phyloP scores from a whole-genome alignment of 441 rosid genomes.

The Capsella rubella region DNA sequence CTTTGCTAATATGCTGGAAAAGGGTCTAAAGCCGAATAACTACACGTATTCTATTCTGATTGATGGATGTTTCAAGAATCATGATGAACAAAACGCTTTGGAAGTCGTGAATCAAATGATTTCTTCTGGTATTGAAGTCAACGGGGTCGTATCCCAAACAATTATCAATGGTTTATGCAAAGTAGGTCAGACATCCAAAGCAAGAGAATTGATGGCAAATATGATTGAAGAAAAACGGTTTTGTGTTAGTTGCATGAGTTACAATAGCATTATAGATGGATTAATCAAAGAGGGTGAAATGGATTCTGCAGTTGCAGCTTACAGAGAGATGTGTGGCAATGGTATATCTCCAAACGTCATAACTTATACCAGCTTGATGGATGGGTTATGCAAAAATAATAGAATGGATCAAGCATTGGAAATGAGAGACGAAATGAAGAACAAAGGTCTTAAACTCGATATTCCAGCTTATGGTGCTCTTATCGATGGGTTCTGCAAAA shows the following conservation, averaged over 20 bases:
- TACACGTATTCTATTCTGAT: conserved; percentile 66
- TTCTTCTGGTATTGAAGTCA: conserved; percentile 53
- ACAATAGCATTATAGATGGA: conserved; percentile 70
- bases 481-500: conserved; percentile 70
- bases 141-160: conserved; percentile 64
- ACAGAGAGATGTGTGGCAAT: conserved; percentile 59
- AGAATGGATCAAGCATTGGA: conserved; percentile 71
- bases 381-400: conserved; percentile 59
- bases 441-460: conserved; percentile 60
- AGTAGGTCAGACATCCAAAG: conserved; percentile 62
- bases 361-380: conserved; percentile 64
- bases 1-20: conserved; percentile 53
- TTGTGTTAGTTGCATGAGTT: conserved; percentile 54
- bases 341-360: conserved; percentile 55
- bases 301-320: conserved; percentile 54
- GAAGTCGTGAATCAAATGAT: conserved; percentile 63
- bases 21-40: conserved; percentile 63
- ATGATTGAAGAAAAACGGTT: conserved; percentile 49
- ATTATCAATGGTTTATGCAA: conserved; percentile 67
- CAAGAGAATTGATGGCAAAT: conserved; percentile 53
- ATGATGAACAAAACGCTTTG: conserved; percentile 53
- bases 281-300: conserved; percentile 60
- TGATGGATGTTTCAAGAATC: conserved; percentile 68
- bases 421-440: conserved; percentile 61
- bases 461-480: conserved; percentile 65